Evolutionary conservation across 2,329 filamentous ascomycete species (phyloP).

Genomic region (Chalara sp.): DNA sequence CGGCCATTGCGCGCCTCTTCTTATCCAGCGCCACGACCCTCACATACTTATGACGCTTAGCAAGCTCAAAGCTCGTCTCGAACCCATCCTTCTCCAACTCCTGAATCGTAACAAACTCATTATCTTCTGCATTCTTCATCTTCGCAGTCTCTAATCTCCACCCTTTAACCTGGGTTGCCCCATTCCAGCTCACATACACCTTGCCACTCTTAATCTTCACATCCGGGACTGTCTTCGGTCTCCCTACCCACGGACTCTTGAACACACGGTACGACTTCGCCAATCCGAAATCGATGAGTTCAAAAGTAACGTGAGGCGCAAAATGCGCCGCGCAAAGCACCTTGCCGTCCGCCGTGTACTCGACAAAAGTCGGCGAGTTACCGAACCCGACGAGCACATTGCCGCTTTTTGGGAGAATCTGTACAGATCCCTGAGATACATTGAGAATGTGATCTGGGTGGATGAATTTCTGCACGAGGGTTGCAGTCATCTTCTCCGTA

Average conservation of each 20-base stretch:
- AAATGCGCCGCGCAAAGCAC: constrained; percentile 37
- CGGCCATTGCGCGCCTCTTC: constrained; percentile 4
- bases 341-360: constrained; percentile 34
- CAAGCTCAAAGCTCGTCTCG: constrained; percentile 11
- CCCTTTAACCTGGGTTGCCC: constrained; percentile 25
- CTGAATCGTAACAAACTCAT: constrained; percentile 8
- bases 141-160: constrained; percentile 11
- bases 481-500: constrained; percentile 34
- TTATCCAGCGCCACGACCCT: constrained; percentile 9
- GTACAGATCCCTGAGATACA: constrained; percentile 37
- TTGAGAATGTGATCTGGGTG: constrained; percentile 31
- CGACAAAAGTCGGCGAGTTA: constrained; percentile 40
- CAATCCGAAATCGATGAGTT: constrained; percentile 13
- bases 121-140: constrained; percentile 1
- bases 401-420: constrained; percentile 35
- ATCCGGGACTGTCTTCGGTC: constrained; percentile 19
- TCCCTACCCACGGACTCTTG: constrained; percentile 22
- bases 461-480: constrained; percentile 32
- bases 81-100: constrained; percentile 10
- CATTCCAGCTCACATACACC: constrained; percentile 28
- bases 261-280: constrained; percentile 23
- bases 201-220: constrained; percentile 15
- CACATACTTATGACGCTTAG: constrained; percentile 4
- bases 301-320: constrained; percentile 23
- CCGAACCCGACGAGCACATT: constrained; percentile 44